These are phyloP conservation scores for Kokia cookei DNA, from an alignment of 441 rosid species.

Conservation along the genomic window DNA sequence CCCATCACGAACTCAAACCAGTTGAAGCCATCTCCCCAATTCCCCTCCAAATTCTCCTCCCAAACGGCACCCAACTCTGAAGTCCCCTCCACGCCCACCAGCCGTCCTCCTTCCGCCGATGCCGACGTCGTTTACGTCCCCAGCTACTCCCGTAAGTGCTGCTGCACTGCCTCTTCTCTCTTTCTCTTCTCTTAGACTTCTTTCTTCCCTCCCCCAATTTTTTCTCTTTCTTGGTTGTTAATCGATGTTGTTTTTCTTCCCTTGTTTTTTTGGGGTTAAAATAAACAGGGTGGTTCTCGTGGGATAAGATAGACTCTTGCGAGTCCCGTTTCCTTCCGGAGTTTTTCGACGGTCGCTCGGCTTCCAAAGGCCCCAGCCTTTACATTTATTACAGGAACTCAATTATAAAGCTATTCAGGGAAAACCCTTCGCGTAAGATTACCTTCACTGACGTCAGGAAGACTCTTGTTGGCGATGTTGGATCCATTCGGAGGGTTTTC, in stretches of 20 bases:
- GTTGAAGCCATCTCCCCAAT: background rate
- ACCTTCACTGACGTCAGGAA: constrained; percentile 79
- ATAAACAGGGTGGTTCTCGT: constrained; percentile 83
- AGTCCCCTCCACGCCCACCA: constrained; percentile 16
- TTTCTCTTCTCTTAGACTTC: background rate
- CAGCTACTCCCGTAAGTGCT: constrained; percentile 75
- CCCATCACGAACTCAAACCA: background rate
- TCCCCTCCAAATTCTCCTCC: background rate
- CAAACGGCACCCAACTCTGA: background rate
- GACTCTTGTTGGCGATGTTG: constrained; percentile 77
- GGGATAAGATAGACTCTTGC: constrained; percentile 53
- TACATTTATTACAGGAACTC: constrained; percentile 75
- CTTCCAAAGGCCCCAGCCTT: constrained; percentile 53
- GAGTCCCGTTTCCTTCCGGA: constrained; percentile 74
- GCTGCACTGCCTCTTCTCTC: background rate
- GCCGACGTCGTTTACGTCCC: constrained; percentile 51
- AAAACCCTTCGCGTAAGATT: constrained; percentile 54
- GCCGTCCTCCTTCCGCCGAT: constrained; percentile 23
- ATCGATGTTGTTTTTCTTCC: background rate
- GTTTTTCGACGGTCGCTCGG: constrained; percentile 55
- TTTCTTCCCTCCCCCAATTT: background rate
- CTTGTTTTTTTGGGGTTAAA: background rate
- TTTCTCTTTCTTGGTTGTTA: background rate
- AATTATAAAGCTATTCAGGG: constrained; percentile 57
- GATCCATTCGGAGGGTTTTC: constrained; percentile 81